Conservation (phyloP, 352 stramenopile genomes). For the Plasmopara muralis region DNA sequence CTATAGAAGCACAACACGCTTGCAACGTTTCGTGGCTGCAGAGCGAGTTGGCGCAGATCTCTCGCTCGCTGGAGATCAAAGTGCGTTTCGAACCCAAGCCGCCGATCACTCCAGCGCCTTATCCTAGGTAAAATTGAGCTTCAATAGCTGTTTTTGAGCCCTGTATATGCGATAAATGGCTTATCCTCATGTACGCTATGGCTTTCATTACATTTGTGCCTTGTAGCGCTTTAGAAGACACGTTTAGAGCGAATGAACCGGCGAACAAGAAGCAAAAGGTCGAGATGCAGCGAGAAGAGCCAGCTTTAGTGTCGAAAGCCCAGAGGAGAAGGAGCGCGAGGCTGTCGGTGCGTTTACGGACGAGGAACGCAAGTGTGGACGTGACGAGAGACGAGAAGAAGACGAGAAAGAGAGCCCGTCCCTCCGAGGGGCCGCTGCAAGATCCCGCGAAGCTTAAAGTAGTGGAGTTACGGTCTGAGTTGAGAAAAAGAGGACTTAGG, state of each 20-base stretch:
- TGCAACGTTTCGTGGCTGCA: slow-evolving; percentile 43
- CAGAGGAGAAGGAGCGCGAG: slow-evolving; percentile 1
- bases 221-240: slow-evolving; percentile 9
- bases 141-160: neutral
- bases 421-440: slow-evolving; percentile 6
- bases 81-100: slow-evolving; percentile 35
- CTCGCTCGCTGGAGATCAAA: slow-evolving; percentile 41
- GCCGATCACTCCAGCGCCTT: slow-evolving; percentile 8
- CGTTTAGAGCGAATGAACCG: slow-evolving; percentile 1
- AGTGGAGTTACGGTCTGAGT: slow-evolving; percentile 43
- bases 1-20: slow-evolving; percentile 39
- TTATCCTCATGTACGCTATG: slow-evolving; percentile 2
- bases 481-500: slow-evolving; percentile 54
- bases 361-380: slow-evolving; percentile 2
- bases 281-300: slow-evolving; percentile 1
- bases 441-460: slow-evolving; percentile 34
- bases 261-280: slow-evolving; percentile 24
- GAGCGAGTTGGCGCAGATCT: slow-evolving; percentile 43
- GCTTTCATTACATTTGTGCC: slow-evolving; percentile 1
- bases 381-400: slow-evolving; percentile 10
- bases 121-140: slow-evolving; percentile 10
- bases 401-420: slow-evolving; percentile 38
- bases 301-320: neutral
- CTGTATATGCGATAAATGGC: neutral
- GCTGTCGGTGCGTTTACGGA: slow-evolving; percentile 11